A percentile compares a stretch with the other conserved stretches of the same genome.
phyloP scores from a whole-genome alignment of 139 green algal species.

The Coccomyxa sp. region DNA sequence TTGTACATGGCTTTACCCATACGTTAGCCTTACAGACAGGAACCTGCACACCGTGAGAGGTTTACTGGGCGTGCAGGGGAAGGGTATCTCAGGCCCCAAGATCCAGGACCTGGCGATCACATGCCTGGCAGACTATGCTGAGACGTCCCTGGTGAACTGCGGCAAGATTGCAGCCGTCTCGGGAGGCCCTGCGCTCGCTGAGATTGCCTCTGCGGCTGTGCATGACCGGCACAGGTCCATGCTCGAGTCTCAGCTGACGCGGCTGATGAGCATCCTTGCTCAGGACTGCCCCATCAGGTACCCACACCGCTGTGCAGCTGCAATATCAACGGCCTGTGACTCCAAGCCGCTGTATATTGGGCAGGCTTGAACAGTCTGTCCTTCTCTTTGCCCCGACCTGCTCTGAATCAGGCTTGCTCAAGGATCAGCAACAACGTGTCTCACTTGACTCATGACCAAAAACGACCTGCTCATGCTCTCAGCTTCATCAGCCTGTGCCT shows the following conservation, averaged over 20 bases:
- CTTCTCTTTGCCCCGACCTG: background rate
- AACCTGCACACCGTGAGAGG: background rate
- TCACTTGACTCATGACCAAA: background rate
- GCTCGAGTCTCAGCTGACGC: constrained; percentile 30
- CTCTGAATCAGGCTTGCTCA: background rate
- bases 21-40: background rate
- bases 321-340: background rate
- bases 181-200: constrained; percentile 25
- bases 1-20: background rate
- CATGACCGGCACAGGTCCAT: constrained; percentile 3
- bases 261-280: constrained; percentile 22
- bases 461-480: background rate
- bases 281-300: constrained; percentile 10
- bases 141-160: constrained; percentile 30
- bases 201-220: constrained; percentile 21
- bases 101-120: constrained; percentile 17
- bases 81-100: background rate
- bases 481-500: background rate
- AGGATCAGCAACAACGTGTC: background rate
- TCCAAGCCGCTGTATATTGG: background rate
- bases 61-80: constrained; percentile 10
- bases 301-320: background rate
- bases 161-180: constrained; percentile 36
- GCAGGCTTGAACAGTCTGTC: background rate
- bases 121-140: constrained; percentile 36